Percentiles rank a stretch among this genome's conserved stretches.
Conservation (phyloP, 768 basidiomycete species). For the Suillus sp. region DNA sequence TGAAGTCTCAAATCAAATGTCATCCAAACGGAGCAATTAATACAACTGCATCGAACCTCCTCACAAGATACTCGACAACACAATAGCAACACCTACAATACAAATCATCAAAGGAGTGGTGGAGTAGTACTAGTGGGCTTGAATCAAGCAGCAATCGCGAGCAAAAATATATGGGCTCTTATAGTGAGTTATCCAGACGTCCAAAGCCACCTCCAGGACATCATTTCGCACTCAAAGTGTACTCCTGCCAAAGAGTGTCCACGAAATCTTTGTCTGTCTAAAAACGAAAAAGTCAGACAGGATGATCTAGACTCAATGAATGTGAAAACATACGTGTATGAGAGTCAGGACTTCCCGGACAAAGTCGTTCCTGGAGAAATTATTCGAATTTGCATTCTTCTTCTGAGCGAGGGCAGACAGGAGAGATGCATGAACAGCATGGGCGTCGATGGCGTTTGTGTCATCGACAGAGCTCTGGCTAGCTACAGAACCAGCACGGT, state of each 20-base stretch:
- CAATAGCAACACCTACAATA: background rate
- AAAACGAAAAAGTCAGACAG: background rate
- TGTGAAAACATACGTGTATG: constrained; percentile 53
- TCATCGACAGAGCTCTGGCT: constrained; percentile 8
- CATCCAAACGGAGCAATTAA: background rate
- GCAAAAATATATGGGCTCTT: constrained; percentile 10
- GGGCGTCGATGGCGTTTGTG: constrained; percentile 20
- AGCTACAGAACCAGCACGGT: constrained; percentile 7
- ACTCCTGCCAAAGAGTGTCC: constrained; percentile 60
- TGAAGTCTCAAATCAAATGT: background rate
- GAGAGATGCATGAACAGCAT: constrained; percentile 27
- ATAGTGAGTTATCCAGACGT: background rate
- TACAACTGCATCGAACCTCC: background rate
- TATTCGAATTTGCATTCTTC: constrained; percentile 18
- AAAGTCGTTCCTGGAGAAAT: constrained; percentile 56
- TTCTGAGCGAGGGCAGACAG: constrained; percentile 28
- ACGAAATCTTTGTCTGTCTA: constrained; percentile 71
- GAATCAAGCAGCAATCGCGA: constrained; percentile 1
- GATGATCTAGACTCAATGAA: background rate
- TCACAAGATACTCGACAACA: background rate
- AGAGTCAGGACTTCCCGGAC: constrained; percentile 59
- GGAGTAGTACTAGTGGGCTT: constrained; percentile 1
- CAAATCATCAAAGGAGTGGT: constrained; percentile 5
- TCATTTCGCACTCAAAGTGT: constrained; percentile 30
- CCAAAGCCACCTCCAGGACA: background rate